A percentile compares a stretch with the other conserved stretches of the same genome.
Conservation (phyloP, 2,329 filamentous ascomycete genomes). For the Lasiodiplodia theobromae region DNA sequence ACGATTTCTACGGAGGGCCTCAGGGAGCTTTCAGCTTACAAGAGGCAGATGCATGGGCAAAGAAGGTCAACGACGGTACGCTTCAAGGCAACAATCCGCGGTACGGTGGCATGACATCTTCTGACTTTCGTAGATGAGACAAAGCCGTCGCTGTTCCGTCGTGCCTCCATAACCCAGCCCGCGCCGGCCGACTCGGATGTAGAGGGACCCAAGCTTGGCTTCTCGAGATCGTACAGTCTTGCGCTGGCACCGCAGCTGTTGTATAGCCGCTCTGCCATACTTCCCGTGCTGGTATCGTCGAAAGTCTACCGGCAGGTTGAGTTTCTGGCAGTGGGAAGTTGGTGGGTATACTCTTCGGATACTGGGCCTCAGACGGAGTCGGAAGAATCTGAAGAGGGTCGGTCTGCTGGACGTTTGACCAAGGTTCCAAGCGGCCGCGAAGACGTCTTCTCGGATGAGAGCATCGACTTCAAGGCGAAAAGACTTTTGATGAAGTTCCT, state of each 20-base stretch:
- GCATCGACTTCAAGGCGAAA: slow-evolving; percentile 81
- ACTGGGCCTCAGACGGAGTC: slow-evolving; percentile 38
- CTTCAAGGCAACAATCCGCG: not conserved
- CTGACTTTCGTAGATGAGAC: slow-evolving; percentile 19
- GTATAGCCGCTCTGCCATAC: slow-evolving; percentile 79
- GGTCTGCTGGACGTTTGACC: slow-evolving; percentile 52
- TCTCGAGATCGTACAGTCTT: slow-evolving; percentile 79
- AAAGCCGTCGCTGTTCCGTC: slow-evolving; percentile 18
- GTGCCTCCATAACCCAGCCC: slow-evolving; percentile 45
- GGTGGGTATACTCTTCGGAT: slow-evolving; percentile 73
- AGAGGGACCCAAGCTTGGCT: slow-evolving; percentile 55
- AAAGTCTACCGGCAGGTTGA: slow-evolving; percentile 88
- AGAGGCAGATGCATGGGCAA: slow-evolving; percentile 79
- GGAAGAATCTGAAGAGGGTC: not conserved
- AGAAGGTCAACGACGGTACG: slow-evolving; percentile 49
- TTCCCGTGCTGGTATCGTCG: slow-evolving; percentile 85
- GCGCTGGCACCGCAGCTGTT: slow-evolving; percentile 86
- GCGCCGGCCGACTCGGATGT: slow-evolving; percentile 27
- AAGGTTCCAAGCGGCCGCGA: slow-evolving; percentile 89
- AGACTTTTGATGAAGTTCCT: slow-evolving; percentile 91
- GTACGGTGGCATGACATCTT: not conserved
- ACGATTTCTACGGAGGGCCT: slow-evolving; percentile 85
- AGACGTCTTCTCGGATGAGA: slow-evolving; percentile 83
- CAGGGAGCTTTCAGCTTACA: slow-evolving; percentile 86
- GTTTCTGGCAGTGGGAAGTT: slow-evolving; percentile 91